phyloP scores from a whole-genome alignment of 768 basidiomycete genomes.

The Boletus bicolor region DNA sequence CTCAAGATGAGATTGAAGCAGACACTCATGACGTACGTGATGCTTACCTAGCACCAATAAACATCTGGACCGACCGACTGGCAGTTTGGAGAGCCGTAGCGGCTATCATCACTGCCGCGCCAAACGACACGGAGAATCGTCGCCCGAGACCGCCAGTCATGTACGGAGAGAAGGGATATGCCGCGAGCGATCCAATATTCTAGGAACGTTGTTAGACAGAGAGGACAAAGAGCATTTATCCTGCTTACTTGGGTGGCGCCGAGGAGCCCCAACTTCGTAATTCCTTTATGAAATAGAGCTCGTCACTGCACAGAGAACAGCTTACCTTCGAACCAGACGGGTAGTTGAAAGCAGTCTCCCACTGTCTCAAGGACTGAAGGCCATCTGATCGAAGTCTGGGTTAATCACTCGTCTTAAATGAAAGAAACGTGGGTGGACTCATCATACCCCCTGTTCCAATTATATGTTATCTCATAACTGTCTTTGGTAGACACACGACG shows the following conservation, averaged over 20 bases:
- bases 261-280: constrained; percentile 1
- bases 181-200: constrained; percentile 40
- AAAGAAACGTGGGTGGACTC: background rate
- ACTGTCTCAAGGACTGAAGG: background rate
- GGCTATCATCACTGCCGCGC: constrained; percentile 37
- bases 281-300: background rate
- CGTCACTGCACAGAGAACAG: background rate
- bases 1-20: too few relatives aligned
- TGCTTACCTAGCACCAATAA: constrained; percentile 32
- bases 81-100: constrained; percentile 39
- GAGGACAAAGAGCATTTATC: background rate
- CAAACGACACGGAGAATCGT: constrained; percentile 33
- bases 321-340: background rate
- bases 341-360: background rate
- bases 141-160: constrained; percentile 38
- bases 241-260: constrained; percentile 2
- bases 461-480: background rate
- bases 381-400: background rate
- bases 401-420: background rate
- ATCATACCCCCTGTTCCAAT: constrained; percentile 2
- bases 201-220: constrained; percentile 4
- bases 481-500: background rate
- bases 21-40: background rate
- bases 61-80: constrained; percentile 40
- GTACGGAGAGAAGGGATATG: constrained; percentile 40